Evolutionary conservation across 116 monocot species (phyloP), one percentile per base, ranked within the genome.

Genomic region (Cymodocea nodosa): DNA sequence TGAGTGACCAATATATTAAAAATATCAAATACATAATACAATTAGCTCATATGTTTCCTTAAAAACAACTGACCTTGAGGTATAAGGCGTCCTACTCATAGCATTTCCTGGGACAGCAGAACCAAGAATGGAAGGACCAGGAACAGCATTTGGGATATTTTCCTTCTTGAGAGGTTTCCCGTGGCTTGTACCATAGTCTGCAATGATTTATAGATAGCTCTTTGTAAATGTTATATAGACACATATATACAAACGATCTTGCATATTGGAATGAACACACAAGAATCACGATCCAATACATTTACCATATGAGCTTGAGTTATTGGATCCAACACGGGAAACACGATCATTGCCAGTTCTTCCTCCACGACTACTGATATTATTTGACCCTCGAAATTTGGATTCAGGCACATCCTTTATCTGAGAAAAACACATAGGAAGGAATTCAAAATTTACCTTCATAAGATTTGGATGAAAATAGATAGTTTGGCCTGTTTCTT

Each of bases 281-380:
- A n/a, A 60, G n/a, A 35, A 35, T 35, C 30, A 34, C 16, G 17
- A 36, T 35, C 30, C 6, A 34, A 20, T 51, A 50, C 23, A 54
- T 35, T 52, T 52, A 54, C 67, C 67, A 67, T 17, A 52, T 15
- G 34, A 66, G 50, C 35, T 54, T 67, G 67, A n/a, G 49, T 17
- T 53, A 19, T 35, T 18, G 12, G 53, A 54, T 34, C n/a, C 35
- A 9, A 53, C 66, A 53, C 66, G 66, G 11, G 35, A 37, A 53
- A 51, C 53, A 25, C 54, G 67, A 4, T 67, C 67, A 34, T 52
- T 52, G 30, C 23, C 20, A 54, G 53, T 53, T 54, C 67, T 67
- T 67, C 67, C 67, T 67, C 67, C 67, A 53, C 67, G 67, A 37
- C 19, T 67, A 35, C 30, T 35, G 1, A 19, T 35, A 18, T 54